Base-by-base conservation (phyloP, 2,329 filamentous ascomycete genomes). In the Fusarium sp. region DNA sequence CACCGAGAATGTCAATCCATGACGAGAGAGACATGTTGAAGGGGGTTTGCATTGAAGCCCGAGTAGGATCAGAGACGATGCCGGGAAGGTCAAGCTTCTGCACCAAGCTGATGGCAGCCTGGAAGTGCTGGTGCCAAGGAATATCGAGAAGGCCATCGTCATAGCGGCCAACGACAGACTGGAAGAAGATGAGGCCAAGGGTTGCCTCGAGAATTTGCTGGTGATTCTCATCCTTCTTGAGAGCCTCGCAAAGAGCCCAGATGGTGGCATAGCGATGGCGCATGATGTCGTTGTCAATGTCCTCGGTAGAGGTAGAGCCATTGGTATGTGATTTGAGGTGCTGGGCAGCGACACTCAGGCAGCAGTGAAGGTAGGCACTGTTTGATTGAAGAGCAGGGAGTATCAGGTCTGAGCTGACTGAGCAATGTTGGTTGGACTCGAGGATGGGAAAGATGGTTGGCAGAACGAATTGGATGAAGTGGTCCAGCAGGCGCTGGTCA, bases 1-100 rank as follows among this genome's bases (percentile, higher is more conserved):
- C 92, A 72, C 96, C 96, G 38, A 98, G 90, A 75, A 99, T 98
- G 83, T 99, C 96, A 79, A 98, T 97, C 96, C 96, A 98, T 15
- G 95, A 88, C 10, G 94, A 93, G 72, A 97, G 86, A 3, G 94
- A 95, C 95, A 98, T 98, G 88, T 95, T 97, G 89, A 98, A 98
- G 16, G 94, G 93, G 9, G 93, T 90, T 71, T 92, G 92, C 44
- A 74, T 74, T 43, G 80, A 73, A 61, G 77, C 78, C 74, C 91
- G 88, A 57, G 86, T 86, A 57, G 88, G 86, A 69, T 90, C 87
- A 47, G 90, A 86, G 61, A 96, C 90, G 53, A 91, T 82, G 43
- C 88, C 87, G 15, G 93, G 92, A 43, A 98, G 90, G 67, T 95
- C 91, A 38, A 98, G 91, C 83, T 94, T 95, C 81, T 93, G 90